Evolutionary conservation across 176 grass and related monocot genomes (phyloP).

Genomic region (Aegilops longissima): DNA sequence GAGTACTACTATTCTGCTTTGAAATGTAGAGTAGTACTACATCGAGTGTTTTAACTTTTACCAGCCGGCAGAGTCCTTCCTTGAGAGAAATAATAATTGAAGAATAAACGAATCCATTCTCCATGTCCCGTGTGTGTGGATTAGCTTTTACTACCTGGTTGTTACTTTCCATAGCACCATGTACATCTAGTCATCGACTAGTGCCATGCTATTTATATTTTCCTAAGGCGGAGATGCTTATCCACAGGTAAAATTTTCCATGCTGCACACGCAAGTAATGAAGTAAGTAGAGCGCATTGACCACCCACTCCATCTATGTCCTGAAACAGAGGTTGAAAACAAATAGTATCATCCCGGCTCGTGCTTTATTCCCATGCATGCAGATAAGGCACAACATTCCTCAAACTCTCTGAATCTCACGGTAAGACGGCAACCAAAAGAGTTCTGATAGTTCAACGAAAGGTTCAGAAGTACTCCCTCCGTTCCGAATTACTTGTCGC

Average conservation of each 20-base stretch:
- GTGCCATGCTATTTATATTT: neutral
- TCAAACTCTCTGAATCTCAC: constrained; percentile 13
- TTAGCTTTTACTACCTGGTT: neutral
- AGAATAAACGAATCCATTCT: neutral
- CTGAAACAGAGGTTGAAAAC: neutral
- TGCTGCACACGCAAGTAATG: constrained; percentile 11
- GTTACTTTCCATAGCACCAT: neutral
- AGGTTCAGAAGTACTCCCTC: neutral
- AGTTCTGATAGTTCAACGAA: constrained; percentile 6
- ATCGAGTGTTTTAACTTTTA: neutral
- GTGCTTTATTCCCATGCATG: constrained; percentile 38
- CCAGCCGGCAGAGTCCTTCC: neutral
- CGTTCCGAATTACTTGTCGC: too few species aligned
- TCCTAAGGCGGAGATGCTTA: neutral
- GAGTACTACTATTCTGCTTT: neutral
- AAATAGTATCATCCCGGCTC: neutral
- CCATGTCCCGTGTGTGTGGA: neutral
- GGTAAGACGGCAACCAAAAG: neutral
- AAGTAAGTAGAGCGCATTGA: constrained; percentile 3
- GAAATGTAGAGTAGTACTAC: neutral
- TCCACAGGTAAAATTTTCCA: constrained; percentile 18
- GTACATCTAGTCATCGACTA: neutral
- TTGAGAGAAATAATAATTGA: neutral
- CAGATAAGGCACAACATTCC: constrained; percentile 35
- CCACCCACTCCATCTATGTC: neutral